A percentile compares a stretch with the other conserved stretches of the same genome.
Conservation (phyloP, 2,329 filamentous ascomycete genomes). For the Neofusicoccum kwambonambiense region DNA sequence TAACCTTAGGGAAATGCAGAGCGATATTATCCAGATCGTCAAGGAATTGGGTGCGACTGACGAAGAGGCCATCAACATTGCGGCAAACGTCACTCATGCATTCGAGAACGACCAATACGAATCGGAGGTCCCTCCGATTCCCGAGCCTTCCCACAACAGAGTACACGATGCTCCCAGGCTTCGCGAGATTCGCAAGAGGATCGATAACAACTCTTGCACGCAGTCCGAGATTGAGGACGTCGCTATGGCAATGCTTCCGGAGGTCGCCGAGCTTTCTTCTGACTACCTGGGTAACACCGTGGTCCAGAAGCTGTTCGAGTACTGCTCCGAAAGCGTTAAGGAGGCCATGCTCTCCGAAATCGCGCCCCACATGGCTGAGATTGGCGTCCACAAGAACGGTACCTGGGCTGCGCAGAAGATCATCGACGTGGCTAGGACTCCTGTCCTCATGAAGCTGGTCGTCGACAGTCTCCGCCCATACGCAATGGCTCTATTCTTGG, state of each 20-base stretch:
- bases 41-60: conserved; percentile 82
- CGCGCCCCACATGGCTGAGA: conserved; percentile 88
- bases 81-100: conserved; percentile 70
- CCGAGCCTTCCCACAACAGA: conserved; percentile 83
- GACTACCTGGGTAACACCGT: conserved; percentile 98
- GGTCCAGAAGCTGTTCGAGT: conserved; percentile 98
- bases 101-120: conserved; percentile 71
- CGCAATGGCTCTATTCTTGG: conserved; percentile 86
- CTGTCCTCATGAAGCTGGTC: conserved; percentile 78
- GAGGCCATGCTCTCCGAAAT: conserved; percentile 90
- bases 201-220: conserved; percentile 89
- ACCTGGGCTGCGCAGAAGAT: conserved; percentile 99
- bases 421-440: conserved; percentile 89
- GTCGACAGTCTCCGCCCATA: conserved; percentile 82
- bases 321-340: conserved; percentile 85
- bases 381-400: conserved; percentile 98
- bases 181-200: conserved; percentile 93
- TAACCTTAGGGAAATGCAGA: conserved; percentile 72
- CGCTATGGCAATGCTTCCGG: conserved; percentile 89
- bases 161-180: conserved; percentile 93
- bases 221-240: conserved; percentile 88
- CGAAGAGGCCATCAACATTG: conserved; percentile 73
- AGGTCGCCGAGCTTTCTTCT: conserved; percentile 90
- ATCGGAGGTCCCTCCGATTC: conserved; percentile 83
- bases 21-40: conserved; percentile 82